These are phyloP conservation scores for Aspergillus persii DNA, from an alignment of 2,329 filamentous ascomycete genomes.

Conservation along the genomic window DNA sequence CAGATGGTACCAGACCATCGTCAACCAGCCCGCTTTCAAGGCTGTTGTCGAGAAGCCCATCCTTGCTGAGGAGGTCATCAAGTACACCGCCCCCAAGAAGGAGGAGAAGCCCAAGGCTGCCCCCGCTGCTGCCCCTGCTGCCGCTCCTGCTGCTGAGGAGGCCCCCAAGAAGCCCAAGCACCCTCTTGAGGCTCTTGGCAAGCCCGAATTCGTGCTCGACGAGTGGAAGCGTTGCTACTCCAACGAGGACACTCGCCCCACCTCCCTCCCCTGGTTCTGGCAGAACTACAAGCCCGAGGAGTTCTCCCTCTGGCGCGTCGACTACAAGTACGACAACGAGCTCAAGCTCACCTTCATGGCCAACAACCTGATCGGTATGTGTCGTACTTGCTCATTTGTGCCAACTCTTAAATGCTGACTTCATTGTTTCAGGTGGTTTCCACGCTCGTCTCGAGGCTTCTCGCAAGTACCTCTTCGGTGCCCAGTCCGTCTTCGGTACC, in stretches of 20 bases:
- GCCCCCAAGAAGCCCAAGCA: constrained; percentile 88
- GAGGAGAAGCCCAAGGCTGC: constrained; percentile 63
- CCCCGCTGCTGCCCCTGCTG: constrained; percentile 56
- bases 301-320: constrained; percentile 90
- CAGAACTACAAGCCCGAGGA: constrained; percentile 90
- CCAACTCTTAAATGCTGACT: constrained; percentile 14
- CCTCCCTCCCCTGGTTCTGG: constrained; percentile 97
- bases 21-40: constrained; percentile 88
- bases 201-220: constrained; percentile 78
- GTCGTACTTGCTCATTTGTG: background rate
- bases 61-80: constrained; percentile 77
- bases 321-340: constrained; percentile 99
- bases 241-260: constrained; percentile 80
- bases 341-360: constrained; percentile 98
- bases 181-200: constrained; percentile 80
- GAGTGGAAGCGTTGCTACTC: constrained; percentile 99
- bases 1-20: constrained; percentile 92
- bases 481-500: constrained; percentile 81
- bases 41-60: constrained; percentile 72
- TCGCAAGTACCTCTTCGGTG: constrained; percentile 97
- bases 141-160: constrained; percentile 51
- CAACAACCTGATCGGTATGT: constrained; percentile 83
- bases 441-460: constrained; percentile 94
- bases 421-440: constrained; percentile 66
- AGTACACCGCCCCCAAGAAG: constrained; percentile 73